Conservation (phyloP, 352 stramenopile genomes). For the Phytopythium litorale region DNA sequence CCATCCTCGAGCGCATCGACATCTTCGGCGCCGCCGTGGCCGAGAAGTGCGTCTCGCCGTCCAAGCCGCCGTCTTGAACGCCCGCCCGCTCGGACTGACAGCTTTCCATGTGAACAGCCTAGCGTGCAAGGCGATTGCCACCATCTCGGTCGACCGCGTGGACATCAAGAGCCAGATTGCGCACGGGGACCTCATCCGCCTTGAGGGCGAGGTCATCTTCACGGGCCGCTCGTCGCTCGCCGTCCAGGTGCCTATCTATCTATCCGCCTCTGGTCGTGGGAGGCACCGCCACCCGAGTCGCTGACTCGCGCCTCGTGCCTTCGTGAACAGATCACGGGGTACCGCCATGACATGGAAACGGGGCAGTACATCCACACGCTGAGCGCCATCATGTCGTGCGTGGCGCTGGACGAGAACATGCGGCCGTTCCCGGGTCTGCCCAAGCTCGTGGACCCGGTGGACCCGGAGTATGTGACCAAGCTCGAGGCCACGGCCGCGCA, state of each 20-base stretch:
- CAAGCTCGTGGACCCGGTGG: constrained; percentile 32
- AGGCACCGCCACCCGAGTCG: neutral
- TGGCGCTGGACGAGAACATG: constrained; percentile 64
- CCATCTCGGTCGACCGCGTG: constrained; percentile 65
- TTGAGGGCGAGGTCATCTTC: constrained; percentile 62
- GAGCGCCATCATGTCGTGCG: constrained; percentile 69
- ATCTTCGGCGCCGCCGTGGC: constrained; percentile 63
- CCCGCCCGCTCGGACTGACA: neutral
- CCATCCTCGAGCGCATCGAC: constrained; percentile 47
- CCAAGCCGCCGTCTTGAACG: neutral
- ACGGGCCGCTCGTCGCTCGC: constrained; percentile 54
- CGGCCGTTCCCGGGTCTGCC: constrained; percentile 48
- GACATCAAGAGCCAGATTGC: constrained; percentile 62
- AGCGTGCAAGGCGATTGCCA: constrained; percentile 49
- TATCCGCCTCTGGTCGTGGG: neutral
- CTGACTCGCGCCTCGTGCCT: neutral
- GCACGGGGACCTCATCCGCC: constrained; percentile 55
- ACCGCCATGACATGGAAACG: constrained; percentile 61
- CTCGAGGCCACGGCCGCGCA: constrained; percentile 54
- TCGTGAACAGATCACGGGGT: constrained; percentile 46
- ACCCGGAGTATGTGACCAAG: constrained; percentile 42
- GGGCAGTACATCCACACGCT: constrained; percentile 65
- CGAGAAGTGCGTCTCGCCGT: constrained; percentile 38
- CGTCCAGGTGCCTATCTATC: constrained; percentile 18
- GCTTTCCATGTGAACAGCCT: constrained; percentile 11